These are phyloP conservation scores for Gossypium davidsonii DNA, from an alignment of 441 rosid species.

Conservation along the genomic window DNA sequence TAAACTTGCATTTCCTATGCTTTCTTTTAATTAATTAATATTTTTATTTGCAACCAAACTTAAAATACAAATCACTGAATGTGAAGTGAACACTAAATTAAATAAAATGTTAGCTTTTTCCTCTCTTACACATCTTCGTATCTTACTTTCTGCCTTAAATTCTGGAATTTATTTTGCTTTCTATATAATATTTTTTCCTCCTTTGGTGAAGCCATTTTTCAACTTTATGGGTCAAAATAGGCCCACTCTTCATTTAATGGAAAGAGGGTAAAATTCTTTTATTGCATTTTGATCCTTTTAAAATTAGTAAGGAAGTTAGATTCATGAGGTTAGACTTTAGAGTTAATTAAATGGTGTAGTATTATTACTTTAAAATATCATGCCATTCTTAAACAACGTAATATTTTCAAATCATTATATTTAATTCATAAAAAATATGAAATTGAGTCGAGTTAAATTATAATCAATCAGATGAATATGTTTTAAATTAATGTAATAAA, in stretches of 20 bases:
- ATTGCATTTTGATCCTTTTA: too few species aligned
- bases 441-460: too few species aligned
- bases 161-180: constrained; percentile 2
- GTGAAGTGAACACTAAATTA: neutral
- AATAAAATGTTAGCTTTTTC: neutral
- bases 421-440: too few species aligned
- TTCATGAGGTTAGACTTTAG: too few species aligned
- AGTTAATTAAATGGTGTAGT: too few species aligned
- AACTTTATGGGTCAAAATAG: neutral
- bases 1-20: neutral
- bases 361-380: too few species aligned
- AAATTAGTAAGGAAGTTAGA: too few species aligned
- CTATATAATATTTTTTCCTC: neutral
- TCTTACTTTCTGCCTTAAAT: constrained; percentile 1
- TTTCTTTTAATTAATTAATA: neutral
- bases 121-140: neutral
- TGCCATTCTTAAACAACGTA: too few species aligned
- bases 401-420: too few species aligned
- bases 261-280: too few species aligned
- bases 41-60: neutral
- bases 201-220: neutral
- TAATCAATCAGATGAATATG: too few species aligned
- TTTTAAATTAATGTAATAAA: too few species aligned
- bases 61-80: neutral
- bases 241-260: neutral